Base-by-base conservation (phyloP, 176 grass and related monocot genomes). In the Saccharum officinarum region DNA sequence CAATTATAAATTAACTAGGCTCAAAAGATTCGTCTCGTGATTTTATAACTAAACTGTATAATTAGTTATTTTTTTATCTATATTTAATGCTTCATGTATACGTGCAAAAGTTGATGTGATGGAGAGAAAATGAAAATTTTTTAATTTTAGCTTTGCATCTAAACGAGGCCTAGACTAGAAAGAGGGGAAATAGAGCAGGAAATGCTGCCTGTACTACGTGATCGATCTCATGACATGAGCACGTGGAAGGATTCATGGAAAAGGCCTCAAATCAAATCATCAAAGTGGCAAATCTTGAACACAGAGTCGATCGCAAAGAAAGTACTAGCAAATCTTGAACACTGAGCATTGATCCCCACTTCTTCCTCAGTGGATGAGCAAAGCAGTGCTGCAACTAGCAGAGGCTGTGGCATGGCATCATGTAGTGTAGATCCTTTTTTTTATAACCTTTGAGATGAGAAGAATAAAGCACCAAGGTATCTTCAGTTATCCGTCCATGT, bases 381-480 rank as follows among this genome's bases (percentile, higher is more conserved):
- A 59, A 59, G 18, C 57, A 61, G 57, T 25, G 57, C 57, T 25
- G 57, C 57, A 61, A 25, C 57, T 25, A 11, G 57, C 57, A 17
- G 17, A 55, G 61, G 17, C 57, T 25, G 57, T 61, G 57, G 22
- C 22, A 60, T 60, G 55, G 3, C 22, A 59, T 55, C 52, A 55
- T 54, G 46, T 15, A 45, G 37, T 54, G 46, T 38, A 38, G 37
- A 11, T 16, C 6, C 28, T 13, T 22, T 16, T n/a, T n/a, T 42
- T 5, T 11, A 4, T 36, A 36, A 36, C 34, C 34, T 36, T 36
- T 36, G 2, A 36, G 34, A 36, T 17, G 1, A 60, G 22, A 44
- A 61, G 52, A 60, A 44, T 9, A 73, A 83, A 84, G 59, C 45
- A 36, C 7, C 60, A 26, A 52, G 8, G 60, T 67, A 84, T 76